A percentile compares a stretch with the other conserved stretches of the same genome.
These are phyloP conservation scores for Coemansia sp. DNA, from an alignment of 192 early-diverging fungal genomes.

Conservation along the genomic window DNA sequence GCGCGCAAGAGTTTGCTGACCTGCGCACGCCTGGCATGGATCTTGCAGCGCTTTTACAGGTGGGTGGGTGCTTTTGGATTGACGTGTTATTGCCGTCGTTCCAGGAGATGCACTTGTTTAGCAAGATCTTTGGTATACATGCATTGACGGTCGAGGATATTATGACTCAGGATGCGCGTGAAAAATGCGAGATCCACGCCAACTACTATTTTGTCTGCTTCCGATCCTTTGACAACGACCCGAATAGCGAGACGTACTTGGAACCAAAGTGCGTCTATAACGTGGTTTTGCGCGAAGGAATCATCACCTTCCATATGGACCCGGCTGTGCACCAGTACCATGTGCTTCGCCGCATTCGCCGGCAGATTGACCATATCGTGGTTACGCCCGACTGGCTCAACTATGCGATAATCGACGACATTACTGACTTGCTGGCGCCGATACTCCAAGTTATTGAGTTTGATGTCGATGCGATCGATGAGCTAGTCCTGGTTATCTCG, in stretches of 20 bases:
- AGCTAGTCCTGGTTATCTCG: constrained; percentile 87
- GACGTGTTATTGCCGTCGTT: constrained; percentile 64
- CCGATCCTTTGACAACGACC: constrained; percentile 66
- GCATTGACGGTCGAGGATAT: constrained; percentile 90
- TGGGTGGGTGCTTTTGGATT: constrained; percentile 70
- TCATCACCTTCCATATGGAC: constrained; percentile 82
- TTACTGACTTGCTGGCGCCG: constrained; percentile 89
- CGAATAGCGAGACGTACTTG: constrained; percentile 35
- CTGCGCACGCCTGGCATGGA: constrained; percentile 51
- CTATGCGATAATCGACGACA: constrained; percentile 92
- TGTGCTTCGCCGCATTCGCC: constrained; percentile 63
- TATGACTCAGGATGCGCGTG: constrained; percentile 74
- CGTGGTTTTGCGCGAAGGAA: constrained; percentile 65
- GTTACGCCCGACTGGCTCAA: constrained; percentile 56
- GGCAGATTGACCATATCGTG: constrained; percentile 50
- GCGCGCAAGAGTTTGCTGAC: constrained; percentile 57
- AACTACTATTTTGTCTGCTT: constrained; percentile 91
- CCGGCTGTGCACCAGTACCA: constrained; percentile 78
- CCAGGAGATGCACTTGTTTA: constrained; percentile 62
- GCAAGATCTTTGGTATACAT: constrained; percentile 70
- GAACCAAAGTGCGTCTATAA: constrained; percentile 33
- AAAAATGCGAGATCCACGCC: constrained; percentile 85
- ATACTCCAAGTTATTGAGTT: constrained; percentile 83
- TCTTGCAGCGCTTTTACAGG: constrained; percentile 34
- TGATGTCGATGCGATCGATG: constrained; percentile 94